Conservation (phyloP, 2,329 filamentous ascomycete genomes). For the Hypoxylon sp. region DNA sequence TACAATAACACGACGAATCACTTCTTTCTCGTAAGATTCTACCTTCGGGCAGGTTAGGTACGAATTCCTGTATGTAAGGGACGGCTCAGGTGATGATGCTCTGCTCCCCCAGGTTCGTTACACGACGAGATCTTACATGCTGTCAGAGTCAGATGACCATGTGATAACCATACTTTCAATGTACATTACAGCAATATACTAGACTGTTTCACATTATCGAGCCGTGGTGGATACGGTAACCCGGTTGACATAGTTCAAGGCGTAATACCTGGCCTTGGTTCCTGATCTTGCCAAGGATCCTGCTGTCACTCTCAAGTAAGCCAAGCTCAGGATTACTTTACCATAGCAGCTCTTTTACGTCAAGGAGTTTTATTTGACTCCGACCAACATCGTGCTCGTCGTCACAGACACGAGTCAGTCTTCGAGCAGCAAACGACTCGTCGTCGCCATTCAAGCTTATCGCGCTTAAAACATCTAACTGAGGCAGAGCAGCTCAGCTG, state of each 20-base stretch:
- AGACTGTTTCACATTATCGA: conserved; percentile 10
- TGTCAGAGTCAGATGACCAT: conserved; percentile 1
- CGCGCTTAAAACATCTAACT: not conserved
- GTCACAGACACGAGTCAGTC: conserved; percentile 24
- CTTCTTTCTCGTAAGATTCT: conserved; percentile 4
- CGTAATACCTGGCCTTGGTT: not conserved
- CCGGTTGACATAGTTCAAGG: not conserved
- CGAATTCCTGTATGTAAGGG: conserved; percentile 5
- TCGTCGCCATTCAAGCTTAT: not conserved
- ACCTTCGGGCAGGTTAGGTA: not conserved
- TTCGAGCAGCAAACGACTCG: conserved; percentile 3
- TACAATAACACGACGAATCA: conserved; percentile 1
- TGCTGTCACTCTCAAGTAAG: not conserved
- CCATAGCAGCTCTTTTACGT: conserved; percentile 1
- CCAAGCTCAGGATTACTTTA: not conserved
- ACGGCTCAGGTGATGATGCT: conserved; percentile 5
- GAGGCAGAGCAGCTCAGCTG: not conserved
- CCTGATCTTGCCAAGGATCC: not conserved
- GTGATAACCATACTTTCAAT: not conserved
- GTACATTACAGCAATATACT: not conserved
- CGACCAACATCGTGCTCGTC: conserved; percentile 5
- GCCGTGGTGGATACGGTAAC: conserved; percentile 20
- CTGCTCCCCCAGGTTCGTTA: not conserved
- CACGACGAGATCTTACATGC: conserved; percentile 3
- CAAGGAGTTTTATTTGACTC: conserved; percentile 2